Base-by-base conservation (phyloP, 352 stramenopile genomes). In the Phytophthora brassicae region DNA sequence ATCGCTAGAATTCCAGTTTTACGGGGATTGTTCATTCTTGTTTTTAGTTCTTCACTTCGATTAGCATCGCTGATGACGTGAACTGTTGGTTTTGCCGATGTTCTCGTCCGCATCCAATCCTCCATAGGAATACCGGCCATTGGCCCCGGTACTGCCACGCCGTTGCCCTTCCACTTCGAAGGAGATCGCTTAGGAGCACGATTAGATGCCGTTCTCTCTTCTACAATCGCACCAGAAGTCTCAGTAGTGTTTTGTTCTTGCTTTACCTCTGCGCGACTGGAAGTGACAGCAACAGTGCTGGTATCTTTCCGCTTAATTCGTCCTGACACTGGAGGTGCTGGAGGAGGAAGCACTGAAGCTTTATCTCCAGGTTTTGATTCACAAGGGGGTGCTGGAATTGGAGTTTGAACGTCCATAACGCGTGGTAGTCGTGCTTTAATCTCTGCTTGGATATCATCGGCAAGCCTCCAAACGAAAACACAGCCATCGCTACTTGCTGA, bases 391-490 rank as follows among this genome's bases (percentile, higher is more conserved):
- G 50, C 47, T 49, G 68, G 77, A 47, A 65, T 64, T 14, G 61
- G 45, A 0, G 33, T 50, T n/a, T 73, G 59, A 0, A 36, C 29
- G 9, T 90, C 77, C 23, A 42, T 59, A 14, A 83, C 63, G 17
- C 66, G 66, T 20, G 73, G 80, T 11, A 94, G 43, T 5, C 64
- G 67, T 4, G 77, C 44, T 28, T 92, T 92, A 31, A 93, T 91
- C 4, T 77, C 69, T 13, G 49, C 62, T 50, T 94, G 83, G 43
- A 96, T 77, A 26, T 90, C 79, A 9, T 93, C 80, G 3, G 80
- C 76, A 11, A 96, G 72, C 45, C 89, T 47, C 89, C 89, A 97
- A 20, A 97, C 86, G 46, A 97, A 94, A 38, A 97, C 79, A 33
- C 83, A 96, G 3, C 91, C 85, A 60, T 97, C 88, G 53, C 70